Conservation (phyloP, 2,329 filamentous ascomycete species). For the Colletotrichum coccodes region DNA sequence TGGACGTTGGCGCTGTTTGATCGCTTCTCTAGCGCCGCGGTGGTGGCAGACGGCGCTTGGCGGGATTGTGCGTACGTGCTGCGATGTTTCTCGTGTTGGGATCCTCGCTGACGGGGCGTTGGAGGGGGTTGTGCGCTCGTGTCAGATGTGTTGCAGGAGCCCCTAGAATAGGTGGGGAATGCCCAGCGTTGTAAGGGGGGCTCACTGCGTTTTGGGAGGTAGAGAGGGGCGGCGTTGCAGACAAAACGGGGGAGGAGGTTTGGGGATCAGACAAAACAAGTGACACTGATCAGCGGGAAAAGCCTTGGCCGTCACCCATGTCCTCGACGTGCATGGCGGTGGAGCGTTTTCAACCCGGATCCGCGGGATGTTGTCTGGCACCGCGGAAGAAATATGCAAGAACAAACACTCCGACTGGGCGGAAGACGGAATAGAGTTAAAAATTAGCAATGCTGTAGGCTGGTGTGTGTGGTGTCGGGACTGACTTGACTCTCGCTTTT, state of each 20-base stretch:
- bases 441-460: background rate
- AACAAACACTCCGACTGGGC: background rate
- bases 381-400: background rate
- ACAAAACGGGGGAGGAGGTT: background rate
- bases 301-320: background rate
- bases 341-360: conserved; percentile 23
- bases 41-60: background rate
- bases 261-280: conserved; percentile 8
- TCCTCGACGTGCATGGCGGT: conserved; percentile 6
- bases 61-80: background rate
- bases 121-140: conserved; percentile 24
- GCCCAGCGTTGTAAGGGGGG: background rate
- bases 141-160: conserved; percentile 34
- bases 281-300: background rate
- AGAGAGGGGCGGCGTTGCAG: background rate
- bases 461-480: background rate
- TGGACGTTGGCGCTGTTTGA: conserved; percentile 16
- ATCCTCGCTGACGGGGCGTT: conserved; percentile 14
- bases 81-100: conserved; percentile 26
- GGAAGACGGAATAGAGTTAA: conserved; percentile 6
- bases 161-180: background rate
- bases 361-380: conserved; percentile 12
- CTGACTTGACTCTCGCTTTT: background rate
- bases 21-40: background rate
- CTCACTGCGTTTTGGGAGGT: background rate